Percentiles rank a stretch among this genome's conserved stretches.
phyloP scores from a whole-genome alignment of 1,284 basidiomycete genomes.

The Megacollybia platyphylla region DNA sequence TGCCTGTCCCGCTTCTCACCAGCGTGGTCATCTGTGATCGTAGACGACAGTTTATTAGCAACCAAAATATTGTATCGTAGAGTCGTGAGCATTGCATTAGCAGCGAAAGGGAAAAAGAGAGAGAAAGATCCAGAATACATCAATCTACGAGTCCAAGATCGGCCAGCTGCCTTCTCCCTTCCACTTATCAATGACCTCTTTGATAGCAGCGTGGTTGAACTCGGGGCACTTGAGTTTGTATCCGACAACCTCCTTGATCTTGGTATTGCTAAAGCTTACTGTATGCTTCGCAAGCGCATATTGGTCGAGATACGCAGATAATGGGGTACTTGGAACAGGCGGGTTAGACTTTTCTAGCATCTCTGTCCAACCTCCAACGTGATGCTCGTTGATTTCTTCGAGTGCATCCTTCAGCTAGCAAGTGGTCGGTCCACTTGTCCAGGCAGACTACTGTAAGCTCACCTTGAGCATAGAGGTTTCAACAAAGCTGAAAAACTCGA shows the following conservation, averaged over 20 bases:
- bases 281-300: slow-evolving; percentile 57
- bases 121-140: too few relatives aligned
- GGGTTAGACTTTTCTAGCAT: slow-evolving; percentile 70
- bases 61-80: too few relatives aligned
- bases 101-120: too few relatives aligned
- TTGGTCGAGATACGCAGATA: slow-evolving; percentile 76
- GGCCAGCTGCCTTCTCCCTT: slow-evolving; percentile 69
- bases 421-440: background rate
- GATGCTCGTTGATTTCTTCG: slow-evolving; percentile 83
- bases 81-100: too few relatives aligned
- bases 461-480: slow-evolving; percentile 63
- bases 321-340: slow-evolving; percentile 62
- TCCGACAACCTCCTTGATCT: slow-evolving; percentile 64
- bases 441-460: background rate
- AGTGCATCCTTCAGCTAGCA: slow-evolving; percentile 47
- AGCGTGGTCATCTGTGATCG: too few relatives aligned
- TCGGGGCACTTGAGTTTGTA: slow-evolving; percentile 56
- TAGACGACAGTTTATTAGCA: too few relatives aligned
- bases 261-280: slow-evolving; percentile 52
- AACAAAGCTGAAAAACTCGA: slow-evolving; percentile 73
- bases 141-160: slow-evolving; percentile 15
- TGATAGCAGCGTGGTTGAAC: slow-evolving; percentile 52
- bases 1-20: too few relatives aligned
- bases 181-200: slow-evolving; percentile 70
- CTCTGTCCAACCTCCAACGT: slow-evolving; percentile 75